Evolutionary conservation across 805 yeast species (phyloP).

Genomic region (Sporopachydermia quercuum): DNA sequence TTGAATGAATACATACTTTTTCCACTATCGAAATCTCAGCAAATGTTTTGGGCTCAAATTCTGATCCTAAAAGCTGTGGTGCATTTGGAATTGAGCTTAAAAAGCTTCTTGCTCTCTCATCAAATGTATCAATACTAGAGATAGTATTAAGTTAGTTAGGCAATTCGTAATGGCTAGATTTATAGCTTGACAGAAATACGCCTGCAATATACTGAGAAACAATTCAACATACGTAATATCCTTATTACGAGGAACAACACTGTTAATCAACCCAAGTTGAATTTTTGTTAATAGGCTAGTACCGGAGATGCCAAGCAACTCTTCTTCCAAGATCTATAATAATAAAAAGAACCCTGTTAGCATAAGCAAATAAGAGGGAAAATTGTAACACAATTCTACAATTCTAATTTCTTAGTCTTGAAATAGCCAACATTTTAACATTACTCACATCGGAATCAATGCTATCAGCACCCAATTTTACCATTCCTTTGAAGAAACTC

Average conservation of each 20-base stretch:
- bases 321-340: background rate
- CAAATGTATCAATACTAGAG: background rate
- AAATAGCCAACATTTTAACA: no score
- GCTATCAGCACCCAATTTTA: background rate
- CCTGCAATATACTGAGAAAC: no score
- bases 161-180: no score
- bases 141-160: no score
- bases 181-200: no score
- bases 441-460: background rate
- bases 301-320: background rate
- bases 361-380: background rate
- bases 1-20: background rate
- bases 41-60: background rate
- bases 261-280: background rate
- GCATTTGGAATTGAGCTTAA: background rate
- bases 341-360: no score
- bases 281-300: background rate
- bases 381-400: no score
- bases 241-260: background rate
- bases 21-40: background rate
- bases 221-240: background rate
- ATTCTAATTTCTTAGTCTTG: no score
- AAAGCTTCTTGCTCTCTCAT: background rate
- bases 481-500: slow-evolving; percentile 1
- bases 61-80: background rate